Evolutionary conservation across 352 stramenopile species (phyloP), one percentile per base, ranked within the genome.

Genomic region (Globisporangium cederbergense): DNA sequence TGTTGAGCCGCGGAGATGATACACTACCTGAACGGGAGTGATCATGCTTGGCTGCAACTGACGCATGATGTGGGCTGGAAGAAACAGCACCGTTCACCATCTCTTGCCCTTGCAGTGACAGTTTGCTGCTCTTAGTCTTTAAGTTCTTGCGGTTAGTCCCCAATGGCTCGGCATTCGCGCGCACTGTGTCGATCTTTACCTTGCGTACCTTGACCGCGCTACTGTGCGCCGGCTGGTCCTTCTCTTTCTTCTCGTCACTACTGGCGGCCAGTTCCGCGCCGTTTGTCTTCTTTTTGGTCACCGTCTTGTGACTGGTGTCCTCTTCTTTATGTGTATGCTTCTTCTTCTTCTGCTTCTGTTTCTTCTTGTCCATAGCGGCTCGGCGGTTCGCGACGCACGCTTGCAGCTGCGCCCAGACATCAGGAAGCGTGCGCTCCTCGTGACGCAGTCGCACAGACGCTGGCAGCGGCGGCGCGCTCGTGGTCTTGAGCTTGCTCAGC

Each of bases 401-500:
- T n/a, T 59, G 58, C 30, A 81, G 40, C 25, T 36, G 42, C 4
- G 28, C 49, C 68, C 72, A 81, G 1, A 53, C 58, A 2, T 71
- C 62, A 0, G 67, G 55, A 1, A 71, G 60, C 52, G 58, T 18
- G 32, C 13, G n/a, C 45, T 58, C 57, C 22, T 52, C 36, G 40
- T 47, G 51, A 14, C 47, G 34, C 18, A 74, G 18, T 18, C 20
- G n/a, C 42, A 72, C 36, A 8, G 58, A 40, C 11, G 58, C 9
- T 0, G 77, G 72, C 43, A 81, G 59, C 30, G 65, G 59, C 28
- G 62, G 32, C 14, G 40, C 46, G 40, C 56, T 70, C 3, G 69
- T 28, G 50, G 60, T 25, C 40, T 77, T 45, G 51, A 76, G 70
- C 34, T 71, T 68, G 60, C 73, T 36, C 34, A 86, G 68, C 63